A percentile compares a stretch with the other conserved stretches of the same genome.
These are phyloP conservation scores for Leucocoprinus leucothites DNA, from an alignment of 768 basidiomycete species.

Conservation along the genomic window DNA sequence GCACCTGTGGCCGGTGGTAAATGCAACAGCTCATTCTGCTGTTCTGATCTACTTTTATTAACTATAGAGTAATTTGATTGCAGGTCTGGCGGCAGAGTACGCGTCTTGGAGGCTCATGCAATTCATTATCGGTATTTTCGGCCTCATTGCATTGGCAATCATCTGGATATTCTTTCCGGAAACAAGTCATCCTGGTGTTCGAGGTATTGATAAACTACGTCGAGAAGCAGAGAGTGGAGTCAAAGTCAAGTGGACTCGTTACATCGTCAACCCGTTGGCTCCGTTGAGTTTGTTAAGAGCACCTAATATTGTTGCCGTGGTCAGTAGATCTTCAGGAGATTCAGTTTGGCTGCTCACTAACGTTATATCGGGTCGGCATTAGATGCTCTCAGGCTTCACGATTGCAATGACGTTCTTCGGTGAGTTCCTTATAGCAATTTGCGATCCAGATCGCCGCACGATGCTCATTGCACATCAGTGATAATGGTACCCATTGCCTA, in stretches of 20 bases:
- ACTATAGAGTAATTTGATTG: background rate
- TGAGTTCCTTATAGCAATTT: slow-evolving; percentile 17
- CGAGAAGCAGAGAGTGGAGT: slow-evolving; percentile 9
- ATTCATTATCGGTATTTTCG: slow-evolving; percentile 32
- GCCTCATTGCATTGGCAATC: slow-evolving; percentile 33
- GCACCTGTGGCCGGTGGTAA: slow-evolving; percentile 57
- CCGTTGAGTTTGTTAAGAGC: slow-evolving; percentile 46
- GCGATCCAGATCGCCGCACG: too few relatives aligned
- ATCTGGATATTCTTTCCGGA: slow-evolving; percentile 55
- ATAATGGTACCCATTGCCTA: slow-evolving; percentile 63
- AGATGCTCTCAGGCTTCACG: slow-evolving; percentile 21
- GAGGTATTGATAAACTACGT: slow-evolving; percentile 46
- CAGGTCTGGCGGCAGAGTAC: slow-evolving; percentile 16
- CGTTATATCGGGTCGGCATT: slow-evolving; percentile 5
- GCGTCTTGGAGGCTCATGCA: slow-evolving; percentile 62
- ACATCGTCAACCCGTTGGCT: slow-evolving; percentile 54
- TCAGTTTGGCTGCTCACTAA: background rate
- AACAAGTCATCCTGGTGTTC: slow-evolving; percentile 58
- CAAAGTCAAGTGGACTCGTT: slow-evolving; percentile 20
- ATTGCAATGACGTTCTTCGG: slow-evolving; percentile 34
- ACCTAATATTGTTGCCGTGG: slow-evolving; percentile 53
- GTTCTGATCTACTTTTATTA: background rate
- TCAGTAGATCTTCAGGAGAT: slow-evolving; percentile 27
- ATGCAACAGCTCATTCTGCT: background rate
- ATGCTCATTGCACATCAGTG: slow-evolving; percentile 24